These are phyloP conservation scores for Vitis hybrid DNA, from an alignment of 177 flowering plant genomes.

Conservation along the genomic window DNA sequence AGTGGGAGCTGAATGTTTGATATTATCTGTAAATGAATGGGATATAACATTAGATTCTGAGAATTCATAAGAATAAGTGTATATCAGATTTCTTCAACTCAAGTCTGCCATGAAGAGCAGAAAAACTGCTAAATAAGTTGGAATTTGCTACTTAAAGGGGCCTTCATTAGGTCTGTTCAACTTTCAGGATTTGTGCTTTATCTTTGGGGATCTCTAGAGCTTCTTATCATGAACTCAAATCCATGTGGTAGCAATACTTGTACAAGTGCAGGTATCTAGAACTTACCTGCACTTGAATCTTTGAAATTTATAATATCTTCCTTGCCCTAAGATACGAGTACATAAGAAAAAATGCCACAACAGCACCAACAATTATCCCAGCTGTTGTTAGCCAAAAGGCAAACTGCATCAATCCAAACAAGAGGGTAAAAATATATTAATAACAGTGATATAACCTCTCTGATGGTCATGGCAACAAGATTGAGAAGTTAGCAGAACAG, in stretches of 20 bases:
- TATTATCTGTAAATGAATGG: no score
- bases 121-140: background rate
- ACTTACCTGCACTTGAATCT: slow-evolving; percentile 9
- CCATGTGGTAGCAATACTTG: no score
- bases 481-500: background rate
- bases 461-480: background rate
- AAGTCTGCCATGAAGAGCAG: no score
- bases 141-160: background rate
- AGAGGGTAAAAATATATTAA: background rate
- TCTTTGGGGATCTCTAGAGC: background rate
- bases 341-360: slow-evolving; percentile 73
- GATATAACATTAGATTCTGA: background rate
- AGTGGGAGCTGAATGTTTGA: no score
- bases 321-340: slow-evolving; percentile 68
- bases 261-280: background rate
- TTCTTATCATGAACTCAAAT: background rate
- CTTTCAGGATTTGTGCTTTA: background rate
- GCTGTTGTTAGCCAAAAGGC: slow-evolving; percentile 96
- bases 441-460: no score
- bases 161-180: background rate
- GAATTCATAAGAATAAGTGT: background rate
- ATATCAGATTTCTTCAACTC: no score
- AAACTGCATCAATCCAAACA: slow-evolving; percentile 50
- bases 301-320: slow-evolving; percentile 52
- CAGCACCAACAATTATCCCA: slow-evolving; percentile 77